These are phyloP conservation scores for Elsinoe ampelina DNA, from an alignment of 2,329 filamentous ascomycete species.

Conservation along the genomic window DNA sequence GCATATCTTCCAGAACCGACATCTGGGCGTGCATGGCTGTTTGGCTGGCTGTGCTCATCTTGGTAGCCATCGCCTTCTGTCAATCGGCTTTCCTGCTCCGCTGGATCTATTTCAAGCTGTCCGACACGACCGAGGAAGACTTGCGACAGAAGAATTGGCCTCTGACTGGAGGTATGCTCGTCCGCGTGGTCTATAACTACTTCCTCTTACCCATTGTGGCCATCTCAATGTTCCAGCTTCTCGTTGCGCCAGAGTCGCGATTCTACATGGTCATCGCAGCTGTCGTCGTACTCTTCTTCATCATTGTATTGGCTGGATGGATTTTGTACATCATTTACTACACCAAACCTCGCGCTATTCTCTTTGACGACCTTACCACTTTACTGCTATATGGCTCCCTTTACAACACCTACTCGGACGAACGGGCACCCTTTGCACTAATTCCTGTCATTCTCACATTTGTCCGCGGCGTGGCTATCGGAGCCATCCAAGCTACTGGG, in stretches of 20 bases:
- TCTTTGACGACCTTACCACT: slow-evolving; percentile 89
- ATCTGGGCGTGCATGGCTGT: slow-evolving; percentile 93
- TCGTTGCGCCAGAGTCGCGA: slow-evolving; percentile 60
- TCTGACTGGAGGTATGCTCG: slow-evolving; percentile 50
- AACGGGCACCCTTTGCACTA: slow-evolving; percentile 80
- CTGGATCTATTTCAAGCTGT: slow-evolving; percentile 65
- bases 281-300: slow-evolving; percentile 60
- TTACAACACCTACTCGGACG: slow-evolving; percentile 96
- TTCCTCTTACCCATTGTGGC: slow-evolving; percentile 81
- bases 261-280: slow-evolving; percentile 65
- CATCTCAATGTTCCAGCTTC: slow-evolving; percentile 83
- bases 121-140: slow-evolving; percentile 71
- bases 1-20: slow-evolving; percentile 65
- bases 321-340: slow-evolving; percentile 70
- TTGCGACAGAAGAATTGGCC: slow-evolving; percentile 84
- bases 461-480: slow-evolving; percentile 79
- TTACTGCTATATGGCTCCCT: slow-evolving; percentile 83
- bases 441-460: slow-evolving; percentile 79
- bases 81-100: slow-evolving; percentile 69
- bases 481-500: slow-evolving; percentile 83
- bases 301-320: slow-evolving; percentile 68
- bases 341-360: slow-evolving; percentile 71
- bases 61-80: slow-evolving; percentile 55
- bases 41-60: slow-evolving; percentile 74
- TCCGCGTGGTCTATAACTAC: slow-evolving; percentile 86